These are phyloP conservation scores for Cyamopsis tetragonoloba DNA, from an alignment of 306 rosid genomes.

Conservation along the genomic window DNA sequence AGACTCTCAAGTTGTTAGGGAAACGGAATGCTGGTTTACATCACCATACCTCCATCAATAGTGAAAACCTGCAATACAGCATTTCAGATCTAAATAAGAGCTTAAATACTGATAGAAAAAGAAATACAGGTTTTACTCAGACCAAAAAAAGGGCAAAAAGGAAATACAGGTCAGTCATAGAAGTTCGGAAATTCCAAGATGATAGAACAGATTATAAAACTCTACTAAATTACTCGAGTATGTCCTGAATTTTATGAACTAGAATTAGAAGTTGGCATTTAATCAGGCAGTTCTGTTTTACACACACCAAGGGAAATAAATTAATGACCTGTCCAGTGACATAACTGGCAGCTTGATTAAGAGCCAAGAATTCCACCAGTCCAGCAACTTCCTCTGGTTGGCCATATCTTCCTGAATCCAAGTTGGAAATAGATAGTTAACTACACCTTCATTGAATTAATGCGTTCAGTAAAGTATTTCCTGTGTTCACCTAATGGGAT, in stretches of 20 bases:
- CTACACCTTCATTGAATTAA: slow-evolving; percentile 15
- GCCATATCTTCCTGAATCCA: slow-evolving; percentile 81
- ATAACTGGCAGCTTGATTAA: slow-evolving; percentile 81
- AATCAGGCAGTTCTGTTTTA: not conserved
- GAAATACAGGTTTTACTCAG: not conserved
- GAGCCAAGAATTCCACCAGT: slow-evolving; percentile 91
- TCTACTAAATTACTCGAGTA: not conserved
- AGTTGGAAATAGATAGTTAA: slow-evolving; percentile 3
- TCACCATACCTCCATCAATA: slow-evolving; percentile 96
- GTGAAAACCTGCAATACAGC: slow-evolving; percentile 63
- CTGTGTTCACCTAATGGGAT: slow-evolving; percentile 77
- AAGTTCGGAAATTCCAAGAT: not conserved
- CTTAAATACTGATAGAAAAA: not conserved
- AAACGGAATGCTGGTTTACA: slow-evolving; percentile 40
- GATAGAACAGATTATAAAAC: not conserved
- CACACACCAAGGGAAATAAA: not conserved
- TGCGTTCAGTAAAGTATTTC: not conserved
- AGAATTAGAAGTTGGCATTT: not conserved
- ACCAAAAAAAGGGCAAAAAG: not conserved
- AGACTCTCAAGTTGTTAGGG: not conserved
- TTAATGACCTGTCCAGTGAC: slow-evolving; percentile 86
- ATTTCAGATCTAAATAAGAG: slow-evolving; percentile 2
- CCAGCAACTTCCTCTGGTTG: slow-evolving; percentile 98
- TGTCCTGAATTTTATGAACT: not conserved
- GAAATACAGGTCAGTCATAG: not conserved